Conservation (phyloP, 129 eudicot species). For the Saposhnikovia divaricata region DNA sequence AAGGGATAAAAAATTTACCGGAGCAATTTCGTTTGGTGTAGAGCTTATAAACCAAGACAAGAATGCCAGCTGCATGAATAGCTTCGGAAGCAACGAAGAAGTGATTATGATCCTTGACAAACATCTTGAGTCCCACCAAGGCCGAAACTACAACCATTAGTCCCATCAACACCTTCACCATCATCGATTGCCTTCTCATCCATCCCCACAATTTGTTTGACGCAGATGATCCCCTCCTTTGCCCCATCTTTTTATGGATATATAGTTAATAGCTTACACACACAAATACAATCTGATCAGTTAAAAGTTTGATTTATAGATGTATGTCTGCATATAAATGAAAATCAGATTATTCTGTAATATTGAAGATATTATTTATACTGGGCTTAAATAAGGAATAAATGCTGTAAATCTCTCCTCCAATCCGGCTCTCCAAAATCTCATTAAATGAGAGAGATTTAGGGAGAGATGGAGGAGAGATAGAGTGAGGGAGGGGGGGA, state of each 20-base stretch:
- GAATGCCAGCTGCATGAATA: constrained; percentile 61
- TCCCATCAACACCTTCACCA: constrained; percentile 50
- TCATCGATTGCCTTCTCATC: constrained; percentile 58
- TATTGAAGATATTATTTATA: background rate
- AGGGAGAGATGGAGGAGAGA: constrained; percentile 5
- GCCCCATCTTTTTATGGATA: constrained; percentile 29
- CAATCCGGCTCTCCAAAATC: background rate
- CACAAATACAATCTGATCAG: background rate
- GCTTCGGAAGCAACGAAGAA: constrained; percentile 68
- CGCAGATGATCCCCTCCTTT: constrained; percentile 54
- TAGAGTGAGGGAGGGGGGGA: background rate
- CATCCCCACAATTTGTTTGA: constrained; percentile 52
- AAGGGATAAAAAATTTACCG: constrained; percentile 25
- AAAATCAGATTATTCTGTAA: background rate
- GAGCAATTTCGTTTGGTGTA: constrained; percentile 66
- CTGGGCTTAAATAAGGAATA: background rate
- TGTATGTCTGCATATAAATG: background rate
- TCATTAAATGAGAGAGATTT: background rate
- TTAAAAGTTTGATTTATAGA: no score
- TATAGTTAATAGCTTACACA: background rate
- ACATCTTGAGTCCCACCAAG: constrained; percentile 44
- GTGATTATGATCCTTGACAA: constrained; percentile 41
- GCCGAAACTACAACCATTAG: constrained; percentile 24
- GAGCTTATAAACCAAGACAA: constrained; percentile 72
- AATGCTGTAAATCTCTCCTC: background rate